Percentiles rank a stretch among this genome's conserved stretches.
phyloP scores from a whole-genome alignment of 2,329 filamentous ascomycete species.

The Botryosphaeria dothidea region DNA sequence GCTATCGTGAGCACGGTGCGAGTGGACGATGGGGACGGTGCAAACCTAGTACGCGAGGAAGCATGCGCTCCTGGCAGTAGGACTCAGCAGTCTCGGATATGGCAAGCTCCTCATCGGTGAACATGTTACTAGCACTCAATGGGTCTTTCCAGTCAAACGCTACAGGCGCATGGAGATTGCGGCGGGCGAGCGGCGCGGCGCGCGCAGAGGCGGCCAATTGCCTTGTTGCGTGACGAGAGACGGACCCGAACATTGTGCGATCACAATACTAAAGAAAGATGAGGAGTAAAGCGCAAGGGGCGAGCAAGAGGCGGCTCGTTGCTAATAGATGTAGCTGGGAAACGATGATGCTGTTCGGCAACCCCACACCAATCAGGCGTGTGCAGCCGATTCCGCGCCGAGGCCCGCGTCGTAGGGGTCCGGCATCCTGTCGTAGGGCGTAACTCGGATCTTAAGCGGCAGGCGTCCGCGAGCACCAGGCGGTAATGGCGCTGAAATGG shows the following conservation, averaged over 20 bases:
- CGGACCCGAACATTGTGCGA: slow-evolving; percentile 46
- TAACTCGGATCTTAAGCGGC: background rate
- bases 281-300: background rate
- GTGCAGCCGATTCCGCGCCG: slow-evolving; percentile 15
- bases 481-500: background rate
- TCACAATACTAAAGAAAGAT: background rate
- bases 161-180: slow-evolving; percentile 45
- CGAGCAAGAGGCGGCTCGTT: background rate
- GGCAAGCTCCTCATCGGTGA: slow-evolving; percentile 87
- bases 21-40: background rate
- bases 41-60: slow-evolving; percentile 81
- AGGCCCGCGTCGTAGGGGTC: slow-evolving; percentile 8
- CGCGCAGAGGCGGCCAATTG: slow-evolving; percentile 36
- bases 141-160: slow-evolving; percentile 92
- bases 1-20: background rate
- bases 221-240: slow-evolving; percentile 41
- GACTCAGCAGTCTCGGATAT: slow-evolving; percentile 88
- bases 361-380: slow-evolving; percentile 20
- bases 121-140: slow-evolving; percentile 69
- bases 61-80: slow-evolving; percentile 88
- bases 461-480: background rate
- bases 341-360: slow-evolving; percentile 15
- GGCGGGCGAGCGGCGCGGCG: slow-evolving; percentile 27
- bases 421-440: slow-evolving; percentile 1
- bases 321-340: background rate